Base-by-base conservation (phyloP, 2,329 filamentous ascomycete species). In the Madurella mycetomatis region DNA sequence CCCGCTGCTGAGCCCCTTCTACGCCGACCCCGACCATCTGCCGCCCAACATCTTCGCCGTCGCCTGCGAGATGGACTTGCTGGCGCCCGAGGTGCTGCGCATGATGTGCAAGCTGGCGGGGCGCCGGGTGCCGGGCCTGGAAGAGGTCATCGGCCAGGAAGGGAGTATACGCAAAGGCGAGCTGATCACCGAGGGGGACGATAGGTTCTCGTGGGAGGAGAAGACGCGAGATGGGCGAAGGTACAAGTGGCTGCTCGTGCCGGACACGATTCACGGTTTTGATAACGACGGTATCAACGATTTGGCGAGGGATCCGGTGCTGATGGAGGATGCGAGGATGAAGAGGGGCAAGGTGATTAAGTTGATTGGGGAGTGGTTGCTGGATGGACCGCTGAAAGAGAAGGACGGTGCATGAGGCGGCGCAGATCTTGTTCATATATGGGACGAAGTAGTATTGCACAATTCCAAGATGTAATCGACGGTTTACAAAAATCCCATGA, bases 1-100 rank as follows among this genome's bases (percentile, higher is more conserved):
- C 47, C 70, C 74, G 9, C 58, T 76, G 37, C 51, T 79, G 11
- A 77, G 73, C 39, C 74, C 76, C 0, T 54, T 57, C 18, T 70
- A 63, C 39, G 65, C 67, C 5, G 44, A 60, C 11, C 63, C 67
- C 15, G 65, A 69, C 13, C 41, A 58, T 18, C 64, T 79, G 31
- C 77, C 76, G 5, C 63, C 61, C 16, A 66, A 71, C 43, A 65
- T 79, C 3, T 78, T 75, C 56, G 60, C 77, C 34, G 57, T 78
- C 7, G 73, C 65, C 0, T 69, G 69, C 13, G 74, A 79, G 66
- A 68, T 76, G 51, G 77, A 80, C 61, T 70, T 76, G 63, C 61
- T 78, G 13, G 70, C 69, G 1, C 66, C 70, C 34, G 77, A 78
- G 62, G 68, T 59, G 9, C 74, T 70, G 69, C 59, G 67, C 30